Conservation (phyloP, 768 basidiomycete genomes). For the Melanogaster broomeanus region DNA sequence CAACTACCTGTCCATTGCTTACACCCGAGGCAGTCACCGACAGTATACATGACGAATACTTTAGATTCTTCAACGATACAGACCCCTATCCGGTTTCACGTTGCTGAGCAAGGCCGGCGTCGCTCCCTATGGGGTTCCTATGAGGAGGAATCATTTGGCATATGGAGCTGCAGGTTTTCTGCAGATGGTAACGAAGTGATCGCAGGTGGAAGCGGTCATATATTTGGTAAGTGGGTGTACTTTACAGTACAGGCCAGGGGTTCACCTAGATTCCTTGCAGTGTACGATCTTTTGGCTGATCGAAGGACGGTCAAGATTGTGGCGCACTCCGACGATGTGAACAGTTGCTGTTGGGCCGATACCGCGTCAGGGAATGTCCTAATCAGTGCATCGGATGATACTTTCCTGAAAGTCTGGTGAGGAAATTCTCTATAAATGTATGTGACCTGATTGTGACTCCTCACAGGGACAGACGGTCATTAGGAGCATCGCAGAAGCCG, state of each 20-base stretch:
- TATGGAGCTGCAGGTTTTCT: conserved; percentile 96
- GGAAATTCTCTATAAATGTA: conserved; percentile 6
- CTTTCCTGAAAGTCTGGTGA: conserved; percentile 93
- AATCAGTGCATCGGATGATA: conserved; percentile 94
- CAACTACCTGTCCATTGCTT: conserved; percentile 3
- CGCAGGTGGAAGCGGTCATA: conserved; percentile 84
- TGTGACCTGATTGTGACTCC: neutral
- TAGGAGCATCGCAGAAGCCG: conserved; percentile 60
- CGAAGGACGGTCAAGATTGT: conserved; percentile 77
- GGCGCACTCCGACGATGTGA: conserved; percentile 92
- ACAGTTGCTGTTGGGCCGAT: conserved; percentile 96
- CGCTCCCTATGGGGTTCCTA: conserved; percentile 33
- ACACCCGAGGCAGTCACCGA: conserved; percentile 54
- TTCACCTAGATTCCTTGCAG: conserved; percentile 38
- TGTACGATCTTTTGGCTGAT: conserved; percentile 88
- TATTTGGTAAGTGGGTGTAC: conserved; percentile 55
- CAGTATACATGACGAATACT: conserved; percentile 74
- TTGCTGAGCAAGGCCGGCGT: conserved; percentile 47
- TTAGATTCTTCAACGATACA: conserved; percentile 62
- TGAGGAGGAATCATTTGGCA: conserved; percentile 58
- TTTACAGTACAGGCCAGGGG: neutral
- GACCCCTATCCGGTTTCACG: conserved; percentile 62
- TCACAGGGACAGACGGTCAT: conserved; percentile 52
- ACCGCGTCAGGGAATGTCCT: conserved; percentile 90
- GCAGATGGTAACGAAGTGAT: conserved; percentile 95